These are phyloP conservation scores for Globisporangium splendens DNA, from an alignment of 352 stramenopile genomes.

Conservation along the genomic window DNA sequence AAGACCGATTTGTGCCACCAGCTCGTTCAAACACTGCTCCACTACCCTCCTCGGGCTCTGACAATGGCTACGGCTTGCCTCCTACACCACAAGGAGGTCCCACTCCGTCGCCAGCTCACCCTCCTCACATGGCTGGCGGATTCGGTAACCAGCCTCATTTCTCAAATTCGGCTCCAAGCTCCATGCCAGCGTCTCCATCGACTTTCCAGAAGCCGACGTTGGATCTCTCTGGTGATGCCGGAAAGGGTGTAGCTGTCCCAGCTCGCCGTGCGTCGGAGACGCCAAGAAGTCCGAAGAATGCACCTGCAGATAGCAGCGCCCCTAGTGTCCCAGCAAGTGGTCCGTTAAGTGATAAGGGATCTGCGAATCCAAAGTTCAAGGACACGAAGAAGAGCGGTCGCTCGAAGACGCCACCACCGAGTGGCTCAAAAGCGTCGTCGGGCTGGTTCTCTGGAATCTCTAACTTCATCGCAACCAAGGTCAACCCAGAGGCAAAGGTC, in stretches of 20 bases:
- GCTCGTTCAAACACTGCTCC: constrained; percentile 10
- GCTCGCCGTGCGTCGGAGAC: constrained; percentile 10
- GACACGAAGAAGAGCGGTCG: constrained; percentile 51
- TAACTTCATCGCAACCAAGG: constrained; percentile 63
- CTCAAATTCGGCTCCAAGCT: constrained; percentile 16
- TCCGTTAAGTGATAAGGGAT: constrained; percentile 72
- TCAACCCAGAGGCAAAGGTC: constrained; percentile 83
- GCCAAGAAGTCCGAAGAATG: constrained; percentile 9
- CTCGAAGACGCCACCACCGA: constrained; percentile 81
- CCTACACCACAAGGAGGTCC: constrained; percentile 4
- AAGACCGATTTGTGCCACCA: constrained; percentile 4
- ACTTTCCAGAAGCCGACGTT: constrained; percentile 38
- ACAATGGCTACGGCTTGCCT: constrained; percentile 5
- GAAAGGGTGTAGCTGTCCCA: constrained; percentile 16
- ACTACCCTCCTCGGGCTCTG: constrained; percentile 3
- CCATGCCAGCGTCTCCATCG: constrained; percentile 16
- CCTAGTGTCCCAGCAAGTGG: constrained; percentile 13
- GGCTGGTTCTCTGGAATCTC: constrained; percentile 51
- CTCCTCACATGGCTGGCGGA: not conserved
- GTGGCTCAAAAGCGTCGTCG: constrained; percentile 47
- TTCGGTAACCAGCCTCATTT: constrained; percentile 10
- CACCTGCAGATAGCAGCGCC: not conserved
- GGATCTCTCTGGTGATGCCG: constrained; percentile 41
- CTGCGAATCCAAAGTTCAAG: constrained; percentile 62
- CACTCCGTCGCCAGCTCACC: not conserved